Evolutionary conservation across 2,329 filamentous ascomycete species (phyloP).

Genomic region (Scedosporium dehoogii): DNA sequence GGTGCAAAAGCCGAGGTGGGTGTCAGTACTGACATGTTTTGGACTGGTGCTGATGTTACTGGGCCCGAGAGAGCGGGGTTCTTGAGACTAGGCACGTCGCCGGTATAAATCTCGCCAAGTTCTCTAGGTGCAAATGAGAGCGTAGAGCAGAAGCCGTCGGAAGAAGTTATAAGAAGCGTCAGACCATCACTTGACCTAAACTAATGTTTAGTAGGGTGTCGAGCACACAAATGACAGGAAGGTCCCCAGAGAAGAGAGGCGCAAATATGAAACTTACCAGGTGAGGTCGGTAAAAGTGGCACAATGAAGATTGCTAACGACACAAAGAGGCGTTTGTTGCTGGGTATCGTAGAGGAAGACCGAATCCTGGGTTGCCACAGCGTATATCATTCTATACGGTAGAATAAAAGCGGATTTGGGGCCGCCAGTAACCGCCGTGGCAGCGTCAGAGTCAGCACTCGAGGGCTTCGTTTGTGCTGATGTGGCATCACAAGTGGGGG

Average conservation of each 20-base stretch:
- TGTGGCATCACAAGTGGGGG: constrained; percentile 40
- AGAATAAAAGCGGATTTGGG: constrained; percentile 68
- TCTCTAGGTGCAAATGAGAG: constrained; percentile 78
- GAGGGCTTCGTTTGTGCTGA: constrained; percentile 43
- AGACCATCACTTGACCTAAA: constrained; percentile 39
- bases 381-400: constrained; percentile 90
- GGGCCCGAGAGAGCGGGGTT: constrained; percentile 28
- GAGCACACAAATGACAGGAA: neutral
- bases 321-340: constrained; percentile 83
- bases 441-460: constrained; percentile 26
- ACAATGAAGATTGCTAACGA: constrained; percentile 95
- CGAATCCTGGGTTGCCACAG: constrained; percentile 92
- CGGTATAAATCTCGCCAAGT: constrained; percentile 71
- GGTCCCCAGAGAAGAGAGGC: neutral
- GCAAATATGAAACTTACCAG: constrained; percentile 52
- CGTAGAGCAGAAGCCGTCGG: constrained; percentile 93
- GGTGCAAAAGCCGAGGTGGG: constrained; percentile 55
- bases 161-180: constrained; percentile 83
- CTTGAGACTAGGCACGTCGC: constrained; percentile 47
- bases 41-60: constrained; percentile 38
- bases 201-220: constrained; percentile 17
- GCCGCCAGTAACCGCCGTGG: constrained; percentile 38
- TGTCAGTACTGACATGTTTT: constrained; percentile 62
- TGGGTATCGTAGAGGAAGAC: constrained; percentile 95
- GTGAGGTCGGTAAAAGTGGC: constrained; percentile 94